Evolutionary conservation across 148 eudicot species (phyloP), one percentile per base, ranked within the genome.

Genomic region (Amaranthus cruentus): DNA sequence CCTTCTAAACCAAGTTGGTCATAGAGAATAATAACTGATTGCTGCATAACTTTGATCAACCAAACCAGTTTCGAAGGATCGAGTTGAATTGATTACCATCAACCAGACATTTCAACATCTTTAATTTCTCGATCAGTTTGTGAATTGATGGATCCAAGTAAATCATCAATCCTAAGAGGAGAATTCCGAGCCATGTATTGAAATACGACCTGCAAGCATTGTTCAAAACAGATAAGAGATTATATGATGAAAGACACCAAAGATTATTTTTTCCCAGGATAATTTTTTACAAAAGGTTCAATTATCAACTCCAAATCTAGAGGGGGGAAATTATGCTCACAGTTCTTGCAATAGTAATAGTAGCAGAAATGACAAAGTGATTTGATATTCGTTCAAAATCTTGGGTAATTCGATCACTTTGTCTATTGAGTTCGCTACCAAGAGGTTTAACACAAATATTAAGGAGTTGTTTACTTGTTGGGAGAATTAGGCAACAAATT

Each of bases 171-270:
- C 63, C 75, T 76, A 15, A 94, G 80, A 71, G 97, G 95, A 73
- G 91, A 81, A 89, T 75, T 87, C 6, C 97, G 95, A 72, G 80
- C 98, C 82, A 84, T 83, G 83, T 94, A 85, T 77, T 91, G 98
- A 85, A 94, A 94, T 66, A 94, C 71, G 44, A 94, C 83, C 98
- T 93, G 83, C 71, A 70, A 78, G 47, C 60, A 75, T 7, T 28
- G 11, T 38, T 21, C 58, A 2, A 62, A 12, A 58, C 55, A 61
- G 72, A 59, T 74, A 63, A 9, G 65, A 81, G 61, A 42, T 38
- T 28, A 28, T 28, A 28, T 0, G 38, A 28, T 0, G 38, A 28
- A 28, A 28, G 38, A 28, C 38, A 28, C 38, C 2, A 28, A 28
- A 28, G 38, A 28, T 28, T 2, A 28, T 28, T 0, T 28, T 28